Conservation (phyloP, 2,329 filamentous ascomycete genomes). For the Neopestalotiopsis sp. region DNA sequence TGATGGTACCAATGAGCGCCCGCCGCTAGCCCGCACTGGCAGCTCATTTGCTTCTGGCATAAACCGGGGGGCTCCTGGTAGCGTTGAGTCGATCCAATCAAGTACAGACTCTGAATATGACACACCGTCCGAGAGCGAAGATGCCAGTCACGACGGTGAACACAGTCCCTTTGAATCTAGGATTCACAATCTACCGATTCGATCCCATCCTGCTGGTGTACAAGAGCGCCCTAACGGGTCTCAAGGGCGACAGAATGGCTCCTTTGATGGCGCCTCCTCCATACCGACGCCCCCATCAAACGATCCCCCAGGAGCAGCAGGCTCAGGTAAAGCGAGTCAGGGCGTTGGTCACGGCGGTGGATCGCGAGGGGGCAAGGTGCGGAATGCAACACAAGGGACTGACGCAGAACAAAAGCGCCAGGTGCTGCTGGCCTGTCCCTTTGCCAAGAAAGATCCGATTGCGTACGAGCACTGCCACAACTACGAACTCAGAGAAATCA, state of each 20-base stretch:
- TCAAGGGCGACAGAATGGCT: not conserved
- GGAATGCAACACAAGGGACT: not conserved
- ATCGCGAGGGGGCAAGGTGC: not conserved
- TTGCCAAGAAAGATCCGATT: constrained; percentile 12
- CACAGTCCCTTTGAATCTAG: not conserved
- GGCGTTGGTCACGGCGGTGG: not conserved
- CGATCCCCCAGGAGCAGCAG: not conserved
- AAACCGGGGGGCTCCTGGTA: not conserved
- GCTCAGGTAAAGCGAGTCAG: not conserved
- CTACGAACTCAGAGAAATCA: constrained; percentile 10
- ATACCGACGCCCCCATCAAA: not conserved
- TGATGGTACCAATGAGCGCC: not conserved
- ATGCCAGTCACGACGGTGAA: not conserved
- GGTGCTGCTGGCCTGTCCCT: constrained; percentile 6
- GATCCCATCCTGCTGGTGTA: not conserved
- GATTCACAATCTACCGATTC: not conserved
- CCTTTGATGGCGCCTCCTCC: constrained; percentile 8
- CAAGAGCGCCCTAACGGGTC: not conserved
- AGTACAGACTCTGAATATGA: constrained; percentile 4
- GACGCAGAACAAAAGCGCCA: constrained; percentile 7
- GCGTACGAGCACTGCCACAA: constrained; percentile 12
- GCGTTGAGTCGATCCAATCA: not conserved
- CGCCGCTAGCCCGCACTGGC: not conserved
- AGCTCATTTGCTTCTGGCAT: not conserved
- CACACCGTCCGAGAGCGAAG: constrained; percentile 5